Evolutionary conservation across 176 grass and related monocot species (phyloP).

Genomic region (Oryza longistaminata): DNA sequence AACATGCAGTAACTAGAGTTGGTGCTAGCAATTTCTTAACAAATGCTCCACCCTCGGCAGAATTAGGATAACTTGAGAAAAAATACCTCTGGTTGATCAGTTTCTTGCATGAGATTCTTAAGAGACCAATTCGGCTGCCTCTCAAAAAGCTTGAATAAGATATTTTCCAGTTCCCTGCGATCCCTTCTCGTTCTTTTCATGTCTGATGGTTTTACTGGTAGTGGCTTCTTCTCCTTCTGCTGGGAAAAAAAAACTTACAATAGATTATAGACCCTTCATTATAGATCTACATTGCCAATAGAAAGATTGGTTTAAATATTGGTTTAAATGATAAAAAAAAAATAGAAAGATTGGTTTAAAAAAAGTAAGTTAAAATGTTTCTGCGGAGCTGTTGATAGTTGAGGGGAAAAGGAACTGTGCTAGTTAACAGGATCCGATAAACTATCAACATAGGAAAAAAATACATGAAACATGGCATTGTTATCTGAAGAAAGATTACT

Average conservation of each 20-base stretch:
- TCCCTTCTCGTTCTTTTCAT: constrained; percentile 76
- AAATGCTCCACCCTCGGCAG: background rate
- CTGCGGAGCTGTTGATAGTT: background rate
- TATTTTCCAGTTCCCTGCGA: constrained; percentile 71
- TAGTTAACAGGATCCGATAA: background rate
- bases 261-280: background rate
- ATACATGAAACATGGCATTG: background rate
- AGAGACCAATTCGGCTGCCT: constrained; percentile 90
- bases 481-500: constrained; percentile 33
- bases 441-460: background rate
- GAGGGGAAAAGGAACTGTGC: background rate
- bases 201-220: constrained; percentile 54
- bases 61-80: background rate
- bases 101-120: constrained; percentile 81
- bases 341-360: background rate
- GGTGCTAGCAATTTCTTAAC: background rate
- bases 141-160: constrained; percentile 93
- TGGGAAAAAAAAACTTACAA: constrained; percentile 25
- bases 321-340: too few relatives aligned
- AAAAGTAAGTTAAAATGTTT: background rate
- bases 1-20: background rate
- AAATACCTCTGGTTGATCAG: constrained; percentile 82
- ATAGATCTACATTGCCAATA: background rate
- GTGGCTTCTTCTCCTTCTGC: constrained; percentile 79
- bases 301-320: background rate